Conservation (phyloP, 306 rosid species). For the Rubus idaeus region DNA sequence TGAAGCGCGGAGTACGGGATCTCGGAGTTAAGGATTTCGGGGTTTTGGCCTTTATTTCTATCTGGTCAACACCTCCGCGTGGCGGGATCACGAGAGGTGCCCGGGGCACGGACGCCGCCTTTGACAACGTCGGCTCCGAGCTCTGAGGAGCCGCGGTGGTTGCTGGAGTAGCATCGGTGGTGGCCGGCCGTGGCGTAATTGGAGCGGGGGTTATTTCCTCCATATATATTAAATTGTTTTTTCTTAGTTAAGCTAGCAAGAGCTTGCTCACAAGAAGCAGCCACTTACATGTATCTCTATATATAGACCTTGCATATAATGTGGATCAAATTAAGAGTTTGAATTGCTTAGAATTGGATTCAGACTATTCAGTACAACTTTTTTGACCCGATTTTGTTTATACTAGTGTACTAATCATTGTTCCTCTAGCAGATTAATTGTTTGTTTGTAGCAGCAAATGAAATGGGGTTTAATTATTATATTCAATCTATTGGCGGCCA, state of each 20-base stretch:
- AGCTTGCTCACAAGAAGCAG: neutral
- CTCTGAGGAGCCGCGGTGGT: neutral
- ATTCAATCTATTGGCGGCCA: slow-evolving; percentile 18
- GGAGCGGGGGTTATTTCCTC: slow-evolving; percentile 10
- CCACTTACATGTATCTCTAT: slow-evolving; percentile 14
- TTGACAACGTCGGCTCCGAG: slow-evolving; percentile 1
- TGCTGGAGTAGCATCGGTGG: neutral
- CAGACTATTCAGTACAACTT: neutral
- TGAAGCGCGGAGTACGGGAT: slow-evolving; percentile 33
- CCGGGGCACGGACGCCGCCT: slow-evolving; percentile 19
- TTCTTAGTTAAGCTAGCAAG: neutral
- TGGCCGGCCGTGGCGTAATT: neutral
- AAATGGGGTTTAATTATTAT: neutral
- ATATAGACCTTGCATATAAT: neutral
- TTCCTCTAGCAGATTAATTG: neutral
- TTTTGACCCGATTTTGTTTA: slow-evolving; percentile 5
- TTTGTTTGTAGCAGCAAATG: neutral
- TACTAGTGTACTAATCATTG: slow-evolving; percentile 1
- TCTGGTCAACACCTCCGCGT: slow-evolving; percentile 15
- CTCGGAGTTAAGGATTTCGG: slow-evolving; percentile 25
- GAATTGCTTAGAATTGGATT: neutral
- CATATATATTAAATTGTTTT: neutral
- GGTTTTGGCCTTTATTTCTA: slow-evolving; percentile 17
- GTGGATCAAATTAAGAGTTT: neutral
- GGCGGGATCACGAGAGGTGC: slow-evolving; percentile 17